Percentiles rank a stretch among this genome's conserved stretches.
phyloP scores from a whole-genome alignment of 2,329 filamentous ascomycete species.

The Pseudogymnoascus sp. region DNA sequence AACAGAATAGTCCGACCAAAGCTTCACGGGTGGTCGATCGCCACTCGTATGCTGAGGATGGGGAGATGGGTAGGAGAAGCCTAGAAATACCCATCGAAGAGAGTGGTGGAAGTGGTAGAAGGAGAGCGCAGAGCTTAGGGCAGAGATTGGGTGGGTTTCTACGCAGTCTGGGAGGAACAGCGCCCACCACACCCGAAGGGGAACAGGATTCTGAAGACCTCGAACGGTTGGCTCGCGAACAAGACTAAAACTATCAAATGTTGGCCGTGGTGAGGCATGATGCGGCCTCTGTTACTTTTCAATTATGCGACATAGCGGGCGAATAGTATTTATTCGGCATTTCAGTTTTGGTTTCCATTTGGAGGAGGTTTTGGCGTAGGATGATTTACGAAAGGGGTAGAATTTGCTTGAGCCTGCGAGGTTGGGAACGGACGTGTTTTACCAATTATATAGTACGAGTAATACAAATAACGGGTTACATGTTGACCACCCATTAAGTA shows the following conservation, averaged over 20 bases:
- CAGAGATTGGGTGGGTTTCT: background rate
- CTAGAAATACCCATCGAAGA: background rate
- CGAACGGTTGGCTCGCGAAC: background rate
- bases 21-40: background rate
- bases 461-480: background rate
- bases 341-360: background rate
- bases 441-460: background rate
- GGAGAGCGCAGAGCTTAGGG: background rate
- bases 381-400: slow-evolving; percentile 1
- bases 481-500: background rate
- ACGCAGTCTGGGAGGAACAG: background rate
- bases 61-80: background rate
- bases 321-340: background rate
- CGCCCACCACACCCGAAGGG: background rate
- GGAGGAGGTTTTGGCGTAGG: background rate
- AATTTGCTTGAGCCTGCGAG: background rate
- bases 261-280: background rate
- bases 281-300: background rate
- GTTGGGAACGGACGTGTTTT: background rate
- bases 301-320: background rate
- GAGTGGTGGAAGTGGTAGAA: background rate
- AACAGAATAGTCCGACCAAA: background rate
- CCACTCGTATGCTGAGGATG: background rate
- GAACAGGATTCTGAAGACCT: background rate
- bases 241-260: background rate